These are phyloP conservation scores for Kodamaea hsintzibuensis DNA, from an alignment of 805 yeast species.

Conservation along the genomic window DNA sequence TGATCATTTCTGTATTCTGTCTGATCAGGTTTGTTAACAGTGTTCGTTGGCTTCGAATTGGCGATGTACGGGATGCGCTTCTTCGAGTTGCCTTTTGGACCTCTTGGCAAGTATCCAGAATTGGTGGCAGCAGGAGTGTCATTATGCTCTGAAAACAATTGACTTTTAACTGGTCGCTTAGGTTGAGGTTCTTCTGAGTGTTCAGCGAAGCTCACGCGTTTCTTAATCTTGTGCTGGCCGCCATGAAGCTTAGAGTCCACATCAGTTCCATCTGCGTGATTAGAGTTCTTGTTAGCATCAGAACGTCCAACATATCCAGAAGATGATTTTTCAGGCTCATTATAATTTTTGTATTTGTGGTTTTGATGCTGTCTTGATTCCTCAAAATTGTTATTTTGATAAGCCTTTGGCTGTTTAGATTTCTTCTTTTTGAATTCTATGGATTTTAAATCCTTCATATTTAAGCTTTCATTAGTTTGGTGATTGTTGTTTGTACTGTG, in stretches of 20 bases:
- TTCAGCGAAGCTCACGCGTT: not conserved
- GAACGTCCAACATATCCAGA: no score
- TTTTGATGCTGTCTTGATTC: not conserved
- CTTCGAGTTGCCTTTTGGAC: not conserved
- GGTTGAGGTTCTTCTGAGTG: not conserved
- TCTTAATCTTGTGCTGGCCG: not conserved
- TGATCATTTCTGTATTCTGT: not conserved
- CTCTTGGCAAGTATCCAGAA: not conserved
- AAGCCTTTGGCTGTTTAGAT: not conserved
- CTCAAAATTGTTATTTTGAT: not conserved
- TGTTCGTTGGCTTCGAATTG: not conserved
- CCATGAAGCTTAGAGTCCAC: not conserved
- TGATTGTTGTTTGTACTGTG: not conserved
- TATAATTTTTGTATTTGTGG: not conserved
- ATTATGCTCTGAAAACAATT: not conserved
- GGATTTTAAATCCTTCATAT: not conserved
- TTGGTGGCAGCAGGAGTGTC: not conserved
- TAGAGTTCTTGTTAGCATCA: no score
- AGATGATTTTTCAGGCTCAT: not conserved
- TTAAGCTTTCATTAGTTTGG: not conserved
- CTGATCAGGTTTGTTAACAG: not conserved
- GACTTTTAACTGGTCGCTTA: conserved; percentile 3
- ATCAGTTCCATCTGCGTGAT: not conserved
- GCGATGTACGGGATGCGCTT: not conserved
- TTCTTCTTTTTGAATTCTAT: not conserved